phyloP scores from a whole-genome alignment of 2,329 filamentous ascomycete species.

The Harringtonia lauricola region DNA sequence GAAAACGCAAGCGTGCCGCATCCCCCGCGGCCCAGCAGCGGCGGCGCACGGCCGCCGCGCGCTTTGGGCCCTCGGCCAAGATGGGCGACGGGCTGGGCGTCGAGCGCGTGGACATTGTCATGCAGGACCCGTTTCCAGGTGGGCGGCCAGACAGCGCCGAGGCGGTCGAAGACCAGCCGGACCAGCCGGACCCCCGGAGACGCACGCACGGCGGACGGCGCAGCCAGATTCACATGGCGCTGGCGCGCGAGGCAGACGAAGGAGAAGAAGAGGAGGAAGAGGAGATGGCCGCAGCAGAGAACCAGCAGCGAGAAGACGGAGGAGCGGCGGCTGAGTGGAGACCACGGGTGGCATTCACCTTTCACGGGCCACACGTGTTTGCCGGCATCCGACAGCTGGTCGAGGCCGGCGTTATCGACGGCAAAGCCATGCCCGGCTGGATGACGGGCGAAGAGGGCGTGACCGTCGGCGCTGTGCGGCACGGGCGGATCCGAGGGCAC shows the following conservation, averaged over 20 bases:
- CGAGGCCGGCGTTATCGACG: constrained; percentile 64
- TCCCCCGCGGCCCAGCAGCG: constrained; percentile 42
- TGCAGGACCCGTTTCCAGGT: constrained; percentile 45
- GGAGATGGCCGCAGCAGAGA: neutral
- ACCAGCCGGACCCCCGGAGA: neutral
- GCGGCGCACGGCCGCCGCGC: constrained; percentile 49
- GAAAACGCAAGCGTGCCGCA: constrained; percentile 6
- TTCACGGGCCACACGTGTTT: constrained; percentile 71
- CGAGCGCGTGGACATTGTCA: constrained; percentile 47
- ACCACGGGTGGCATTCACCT: constrained; percentile 53
- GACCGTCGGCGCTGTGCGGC: constrained; percentile 57
- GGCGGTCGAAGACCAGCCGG: neutral
- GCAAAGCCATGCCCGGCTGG: constrained; percentile 75
- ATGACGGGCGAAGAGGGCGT: constrained; percentile 82
- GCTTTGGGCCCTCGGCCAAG: constrained; percentile 56
- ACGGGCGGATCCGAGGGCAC: constrained; percentile 52
- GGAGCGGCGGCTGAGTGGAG: constrained; percentile 26
- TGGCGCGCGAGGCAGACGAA: constrained; percentile 21
- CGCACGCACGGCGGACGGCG: constrained; percentile 12
- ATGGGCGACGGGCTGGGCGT: constrained; percentile 48
- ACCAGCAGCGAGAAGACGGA: too few species aligned
- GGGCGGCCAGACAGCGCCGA: constrained; percentile 2
- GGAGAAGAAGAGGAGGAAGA: constrained; percentile 12
- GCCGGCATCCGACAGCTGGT: constrained; percentile 68
- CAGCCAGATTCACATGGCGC: constrained; percentile 24